These are phyloP conservation scores for Saccharomycopsis sp. DNA, from an alignment of 805 yeast species.

Conservation along the genomic window DNA sequence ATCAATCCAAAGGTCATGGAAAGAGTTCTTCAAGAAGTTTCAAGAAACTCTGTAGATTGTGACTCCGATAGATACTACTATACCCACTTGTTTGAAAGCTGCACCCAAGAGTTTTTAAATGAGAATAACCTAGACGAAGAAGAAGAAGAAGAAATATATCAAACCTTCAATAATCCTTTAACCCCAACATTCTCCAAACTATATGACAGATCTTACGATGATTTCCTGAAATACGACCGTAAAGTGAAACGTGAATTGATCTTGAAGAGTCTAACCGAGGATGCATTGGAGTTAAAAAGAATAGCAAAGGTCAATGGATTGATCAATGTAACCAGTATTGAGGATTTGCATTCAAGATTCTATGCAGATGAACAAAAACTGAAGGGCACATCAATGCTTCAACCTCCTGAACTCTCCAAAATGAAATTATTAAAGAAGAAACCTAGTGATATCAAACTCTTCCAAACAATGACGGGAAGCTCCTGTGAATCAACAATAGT, in stretches of 20 bases:
- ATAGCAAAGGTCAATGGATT: conserved; percentile 18
- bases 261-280: conserved; percentile 26
- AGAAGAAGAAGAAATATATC: not conserved
- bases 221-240: conserved; percentile 31
- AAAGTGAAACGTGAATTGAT: conserved; percentile 30
- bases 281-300: conserved; percentile 14
- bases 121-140: not conserved
- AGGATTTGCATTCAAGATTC: conserved; percentile 23
- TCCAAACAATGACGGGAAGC: not conserved
- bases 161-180: conserved; percentile 2
- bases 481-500: not conserved
- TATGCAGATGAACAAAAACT: conserved; percentile 23
- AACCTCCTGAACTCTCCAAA: conserved; percentile 15
- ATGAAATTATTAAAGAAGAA: conserved; percentile 11
- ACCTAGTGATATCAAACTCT: not conserved
- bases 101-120: not conserved
- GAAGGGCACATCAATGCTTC: not conserved
- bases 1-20: conserved; percentile 9
- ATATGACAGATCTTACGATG: conserved; percentile 22
- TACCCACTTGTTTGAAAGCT: conserved; percentile 12
- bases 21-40: not conserved
- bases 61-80: conserved; percentile 9
- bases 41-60: not conserved
- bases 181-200: conserved; percentile 8
- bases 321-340: conserved; percentile 22